Conservation (phyloP, 345 rosid genomes). For the Isatis tinctoria region DNA sequence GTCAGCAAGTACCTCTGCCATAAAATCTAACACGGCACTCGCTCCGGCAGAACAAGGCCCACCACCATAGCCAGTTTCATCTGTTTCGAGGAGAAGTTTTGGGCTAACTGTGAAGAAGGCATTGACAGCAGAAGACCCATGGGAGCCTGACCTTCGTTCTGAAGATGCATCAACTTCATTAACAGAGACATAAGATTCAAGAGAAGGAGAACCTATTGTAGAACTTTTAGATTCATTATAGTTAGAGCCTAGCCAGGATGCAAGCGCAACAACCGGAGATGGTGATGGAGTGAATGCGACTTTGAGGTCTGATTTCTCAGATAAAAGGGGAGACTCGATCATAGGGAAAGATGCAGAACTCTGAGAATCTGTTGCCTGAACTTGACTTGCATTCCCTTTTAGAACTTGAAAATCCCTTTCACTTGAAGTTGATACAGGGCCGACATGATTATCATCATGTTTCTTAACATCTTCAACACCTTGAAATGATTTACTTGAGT, state of each 20-base stretch:
- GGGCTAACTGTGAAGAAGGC: slow-evolving; percentile 54
- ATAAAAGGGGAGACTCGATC: slow-evolving; percentile 69
- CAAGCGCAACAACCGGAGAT: slow-evolving; percentile 70
- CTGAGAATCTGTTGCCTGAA: slow-evolving; percentile 57
- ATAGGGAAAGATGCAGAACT: slow-evolving; percentile 56
- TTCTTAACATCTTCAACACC: slow-evolving; percentile 45
- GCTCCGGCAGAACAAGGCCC: slow-evolving; percentile 99
- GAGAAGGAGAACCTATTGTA: slow-evolving; percentile 48
- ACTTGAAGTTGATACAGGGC: slow-evolving; percentile 50
- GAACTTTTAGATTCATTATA: slow-evolving; percentile 54
- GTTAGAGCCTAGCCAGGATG: slow-evolving; percentile 77
- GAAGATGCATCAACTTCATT: slow-evolving; percentile 68
- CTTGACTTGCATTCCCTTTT: slow-evolving; percentile 34
- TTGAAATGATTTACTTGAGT: slow-evolving; percentile 43
- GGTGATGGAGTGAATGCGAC: slow-evolving; percentile 50
- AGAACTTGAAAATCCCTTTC: slow-evolving; percentile 41
- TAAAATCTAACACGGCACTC: slow-evolving; percentile 88
- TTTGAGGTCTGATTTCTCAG: slow-evolving; percentile 74
- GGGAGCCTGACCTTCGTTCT: slow-evolving; percentile 61
- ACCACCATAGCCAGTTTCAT: slow-evolving; percentile 96
- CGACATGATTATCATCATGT: slow-evolving; percentile 45
- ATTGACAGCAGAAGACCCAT: slow-evolving; percentile 51
- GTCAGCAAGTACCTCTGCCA: slow-evolving; percentile 97
- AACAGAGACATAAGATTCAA: slow-evolving; percentile 58
- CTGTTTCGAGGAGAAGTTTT: slow-evolving; percentile 73